Evolutionary conservation across 148 eudicot species (phyloP), one percentile per base, ranked within the genome.

Genomic region (Cornus kousa): DNA sequence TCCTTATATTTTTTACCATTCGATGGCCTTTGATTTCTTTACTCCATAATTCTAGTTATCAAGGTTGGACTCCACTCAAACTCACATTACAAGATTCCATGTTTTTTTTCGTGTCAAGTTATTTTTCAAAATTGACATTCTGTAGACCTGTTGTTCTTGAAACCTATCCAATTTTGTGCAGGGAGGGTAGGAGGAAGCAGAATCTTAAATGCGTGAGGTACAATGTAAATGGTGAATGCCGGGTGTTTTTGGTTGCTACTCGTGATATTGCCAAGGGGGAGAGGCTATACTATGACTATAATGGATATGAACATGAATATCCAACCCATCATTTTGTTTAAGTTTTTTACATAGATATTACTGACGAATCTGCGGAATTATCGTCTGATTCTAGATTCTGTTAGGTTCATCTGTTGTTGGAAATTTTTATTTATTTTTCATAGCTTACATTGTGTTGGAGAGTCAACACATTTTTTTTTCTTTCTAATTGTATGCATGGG

Each of bases 251-350:
- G 82, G 90, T 95, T 48, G 93, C 97, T 7, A 91, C 88, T 37
- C 93, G 97, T 62, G 97, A 95, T 79, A 93, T 95, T 39, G 94
- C 94, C 31, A 87, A 87, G 78, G 99, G 99, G 31, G 99, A 95
- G 85, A 89, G 97, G 89, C 86, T 95, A 13, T 95, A 95, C 82
- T 93, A 93, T 83, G 97, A 95, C 69, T 95, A 95, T 71, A 95
- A 95, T 67, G 99, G 97, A 28, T 90, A 93, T 70, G 94, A 88
- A 85, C 90, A 93, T 75, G 90, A 85, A 84, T 95, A 95, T 71
- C 99, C 99, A 50, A 95, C 99, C 76, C 97, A 95, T 70, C 84
- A 91, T 87, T 95, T 95, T 78, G 69, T 93, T 7, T 95, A 78
- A 85, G 67, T 65, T 48, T 32, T 65, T 33, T 73, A 71, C 68